phyloP scores from a whole-genome alignment of 441 rosid species.

The Brassica hybrid region DNA sequence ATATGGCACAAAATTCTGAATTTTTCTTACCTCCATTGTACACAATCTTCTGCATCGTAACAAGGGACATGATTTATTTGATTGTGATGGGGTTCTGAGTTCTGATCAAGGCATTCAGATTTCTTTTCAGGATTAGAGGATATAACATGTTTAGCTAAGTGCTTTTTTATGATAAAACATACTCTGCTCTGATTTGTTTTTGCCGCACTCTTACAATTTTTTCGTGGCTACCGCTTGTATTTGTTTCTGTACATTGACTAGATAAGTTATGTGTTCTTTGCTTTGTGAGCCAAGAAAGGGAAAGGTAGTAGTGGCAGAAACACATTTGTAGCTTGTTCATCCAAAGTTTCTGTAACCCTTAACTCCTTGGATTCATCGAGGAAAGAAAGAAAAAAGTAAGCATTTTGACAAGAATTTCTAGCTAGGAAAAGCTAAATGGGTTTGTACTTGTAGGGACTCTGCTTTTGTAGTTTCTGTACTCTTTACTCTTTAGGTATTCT shows the following conservation, averaged over 20 bases:
- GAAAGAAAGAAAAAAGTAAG: background rate
- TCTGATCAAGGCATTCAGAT: conserved; percentile 1
- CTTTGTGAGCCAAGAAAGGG: background rate
- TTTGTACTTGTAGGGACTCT: background rate
- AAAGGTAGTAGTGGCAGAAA: conserved; percentile 4
- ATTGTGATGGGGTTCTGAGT: conserved; percentile 17
- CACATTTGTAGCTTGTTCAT: conserved; percentile 15
- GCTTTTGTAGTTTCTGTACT: background rate
- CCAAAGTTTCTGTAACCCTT: background rate
- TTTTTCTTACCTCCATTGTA: conserved; percentile 12
- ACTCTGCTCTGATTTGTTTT: conserved; percentile 4
- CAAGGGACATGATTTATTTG: conserved; percentile 9
- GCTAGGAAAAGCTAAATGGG: conserved; percentile 3
- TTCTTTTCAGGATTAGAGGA: background rate
- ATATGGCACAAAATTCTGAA: conserved; percentile 41
- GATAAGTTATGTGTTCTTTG: background rate
- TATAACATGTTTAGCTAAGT: background rate
- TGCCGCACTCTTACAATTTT: conserved; percentile 16
- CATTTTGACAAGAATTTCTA: background rate
- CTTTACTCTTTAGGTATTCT: background rate
- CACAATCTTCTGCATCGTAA: conserved; percentile 19
- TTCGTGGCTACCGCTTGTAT: conserved; percentile 8
- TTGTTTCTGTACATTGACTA: conserved; percentile 10
- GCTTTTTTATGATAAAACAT: background rate
- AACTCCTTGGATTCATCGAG: background rate